A percentile compares a stretch with the other conserved stretches of the same genome.
phyloP scores from a whole-genome alignment of 148 eudicot species.

The Cornus florida region DNA sequence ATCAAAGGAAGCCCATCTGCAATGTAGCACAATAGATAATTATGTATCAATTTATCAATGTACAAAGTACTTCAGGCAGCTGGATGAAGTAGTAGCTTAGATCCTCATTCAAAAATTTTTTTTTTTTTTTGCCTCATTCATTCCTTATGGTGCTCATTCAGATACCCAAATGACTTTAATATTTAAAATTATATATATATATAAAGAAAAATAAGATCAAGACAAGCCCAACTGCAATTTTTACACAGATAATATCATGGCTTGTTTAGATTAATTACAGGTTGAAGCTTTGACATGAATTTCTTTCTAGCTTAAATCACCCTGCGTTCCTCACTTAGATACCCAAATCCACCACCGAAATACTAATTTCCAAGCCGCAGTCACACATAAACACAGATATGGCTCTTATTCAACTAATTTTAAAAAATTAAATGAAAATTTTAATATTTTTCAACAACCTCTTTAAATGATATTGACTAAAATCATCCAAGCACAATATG shows the following conservation, averaged over 20 bases:
- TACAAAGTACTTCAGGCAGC: neutral
- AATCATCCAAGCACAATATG: neutral
- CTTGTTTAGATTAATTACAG: too few species aligned
- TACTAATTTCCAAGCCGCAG: slow-evolving; percentile 1
- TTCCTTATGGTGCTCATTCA: neutral
- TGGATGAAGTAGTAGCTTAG: neutral
- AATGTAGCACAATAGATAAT: slow-evolving; percentile 10
- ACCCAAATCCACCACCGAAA: slow-evolving; percentile 1
- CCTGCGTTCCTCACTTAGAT: neutral
- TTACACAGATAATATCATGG: too few species aligned
- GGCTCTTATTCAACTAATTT: neutral
- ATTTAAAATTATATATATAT: too few species aligned
- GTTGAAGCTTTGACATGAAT: neutral
- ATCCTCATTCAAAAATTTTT: neutral
- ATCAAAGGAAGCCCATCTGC: slow-evolving; percentile 20
- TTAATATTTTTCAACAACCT: neutral
- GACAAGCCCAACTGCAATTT: too few species aligned
- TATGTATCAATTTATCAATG: neutral
- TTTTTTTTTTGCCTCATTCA: neutral
- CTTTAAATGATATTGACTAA: neutral
- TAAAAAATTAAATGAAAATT: neutral
- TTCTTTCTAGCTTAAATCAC: neutral
- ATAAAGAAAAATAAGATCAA: too few species aligned
- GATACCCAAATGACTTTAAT: neutral
- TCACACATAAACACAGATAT: neutral